phyloP scores from a whole-genome alignment of 805 yeast species.

The Barnettozyma botsteinii region DNA sequence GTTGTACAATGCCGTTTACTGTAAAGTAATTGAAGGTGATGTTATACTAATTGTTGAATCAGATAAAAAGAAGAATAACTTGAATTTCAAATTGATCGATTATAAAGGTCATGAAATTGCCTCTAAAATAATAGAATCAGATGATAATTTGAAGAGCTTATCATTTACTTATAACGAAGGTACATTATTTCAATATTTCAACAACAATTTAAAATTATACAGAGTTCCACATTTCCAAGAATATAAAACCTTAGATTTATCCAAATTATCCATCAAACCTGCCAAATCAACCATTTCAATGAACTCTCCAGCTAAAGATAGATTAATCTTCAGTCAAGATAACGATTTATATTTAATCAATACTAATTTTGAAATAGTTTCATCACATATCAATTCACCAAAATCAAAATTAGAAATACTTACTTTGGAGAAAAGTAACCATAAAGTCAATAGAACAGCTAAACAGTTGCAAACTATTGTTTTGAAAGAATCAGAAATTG shows the following conservation, averaged over 20 bases:
- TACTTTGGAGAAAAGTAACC: conserved; percentile 6
- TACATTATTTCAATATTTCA: conserved; percentile 17
- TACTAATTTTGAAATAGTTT: conserved; percentile 24
- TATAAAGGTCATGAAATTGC: conserved; percentile 19
- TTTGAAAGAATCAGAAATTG: conserved; percentile 19
- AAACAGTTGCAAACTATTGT: conserved; percentile 18
- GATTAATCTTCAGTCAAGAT: conserved; percentile 22
- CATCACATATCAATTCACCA: conserved; percentile 13
- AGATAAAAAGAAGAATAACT: conserved; percentile 10
- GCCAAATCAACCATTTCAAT: conserved; percentile 11
- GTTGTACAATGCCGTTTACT: conserved; percentile 14
- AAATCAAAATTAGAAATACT: conserved; percentile 17
- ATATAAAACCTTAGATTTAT: conserved; percentile 10
- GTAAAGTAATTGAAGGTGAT: conserved; percentile 16
- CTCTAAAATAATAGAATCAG: conserved; percentile 23
- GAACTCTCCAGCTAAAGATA: conserved; percentile 23
- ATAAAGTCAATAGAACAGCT: conserved; percentile 5
- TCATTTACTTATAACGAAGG: conserved; percentile 19
- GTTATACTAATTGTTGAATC: conserved; percentile 7
- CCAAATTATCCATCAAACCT: conserved; percentile 4
- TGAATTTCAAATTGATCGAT: conserved; percentile 19
- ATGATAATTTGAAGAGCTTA: conserved; percentile 4
- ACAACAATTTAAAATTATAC: conserved; percentile 13
- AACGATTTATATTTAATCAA: conserved; percentile 33
- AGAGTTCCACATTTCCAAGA: conserved; percentile 22